Base-by-base conservation (phyloP, 805 yeast genomes). In the Cyberlindnera sargentensis region DNA sequence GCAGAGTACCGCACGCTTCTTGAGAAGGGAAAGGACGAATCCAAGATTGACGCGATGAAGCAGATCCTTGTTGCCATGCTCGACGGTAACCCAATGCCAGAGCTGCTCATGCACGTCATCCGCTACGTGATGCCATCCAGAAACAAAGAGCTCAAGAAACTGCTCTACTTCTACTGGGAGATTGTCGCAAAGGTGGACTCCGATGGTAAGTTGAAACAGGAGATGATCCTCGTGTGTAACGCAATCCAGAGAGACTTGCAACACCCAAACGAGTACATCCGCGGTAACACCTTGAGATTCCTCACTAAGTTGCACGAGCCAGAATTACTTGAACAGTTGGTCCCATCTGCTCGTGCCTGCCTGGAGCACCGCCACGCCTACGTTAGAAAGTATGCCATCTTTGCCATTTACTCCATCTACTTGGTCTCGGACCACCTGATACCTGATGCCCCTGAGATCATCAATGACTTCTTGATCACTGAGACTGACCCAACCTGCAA, bases 141-240 rank as follows among this genome's bases (percentile, higher is more conserved):
- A 58, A 80, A 82, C 67, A 95, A 93, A 67, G 85, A 82, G 57
- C 78, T 95, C 66, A 93, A 93, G 73, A 93, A 90, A 66, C 73
- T 93, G 61, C 72, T 95, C 50, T 93, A 91, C 60, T 86, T 88
- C 58, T 93, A 93, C 71, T 93, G 98, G 98, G 99, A 93, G 66
- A 87, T 91, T 44, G 95, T 96, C 61, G 95, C 96, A 44, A 95
- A 95, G 67, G 71, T 84, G 52, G 95, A 88, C 55, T 71, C 74
- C 32, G 84, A 84, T 42, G 98, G 98, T 4, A 88, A 87, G 64
- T 77, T 95, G 73, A 87, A 87, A 68, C 98, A 91, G 64, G 99
- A 93, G 69, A 93, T 93, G 98, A 91, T 95, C 66, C 78, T 93
- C 51, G 98, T 91, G 40, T 93, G 98, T 71, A 95, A 95, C 64